Percentiles rank a stretch among this genome's conserved stretches.
phyloP scores from a whole-genome alignment of 257 asterid species.

The Forsythia suspensa region DNA sequence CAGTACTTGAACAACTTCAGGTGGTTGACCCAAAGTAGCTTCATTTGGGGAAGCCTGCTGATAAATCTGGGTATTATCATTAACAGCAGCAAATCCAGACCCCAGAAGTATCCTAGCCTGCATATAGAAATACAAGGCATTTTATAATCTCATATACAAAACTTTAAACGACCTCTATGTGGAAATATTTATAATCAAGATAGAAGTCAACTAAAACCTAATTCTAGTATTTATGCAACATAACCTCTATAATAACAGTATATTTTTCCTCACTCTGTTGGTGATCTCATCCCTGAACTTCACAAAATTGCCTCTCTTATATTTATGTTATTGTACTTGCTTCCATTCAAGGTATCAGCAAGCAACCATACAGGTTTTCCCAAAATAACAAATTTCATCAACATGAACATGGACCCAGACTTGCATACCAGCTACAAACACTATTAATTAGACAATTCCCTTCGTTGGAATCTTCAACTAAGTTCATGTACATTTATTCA shows the following conservation, averaged over 20 bases:
- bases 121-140: neutral
- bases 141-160: neutral
- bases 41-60: constrained; percentile 37
- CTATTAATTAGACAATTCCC: neutral
- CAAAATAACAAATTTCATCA: neutral
- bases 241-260: neutral
- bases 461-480: neutral
- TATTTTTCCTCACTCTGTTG: too few relatives aligned
- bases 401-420: neutral
- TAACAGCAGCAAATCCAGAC: constrained; percentile 51
- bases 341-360: neutral
- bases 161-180: neutral
- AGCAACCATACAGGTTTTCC: neutral
- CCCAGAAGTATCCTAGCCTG: constrained; percentile 93
- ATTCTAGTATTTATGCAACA: neutral
- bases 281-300: neutral
- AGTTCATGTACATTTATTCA: neutral
- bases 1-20: constrained; percentile 29
- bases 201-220: neutral
- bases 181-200: neutral
- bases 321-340: neutral
- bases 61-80: constrained; percentile 34
- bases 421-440: neutral
- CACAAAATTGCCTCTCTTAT: neutral
- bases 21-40: constrained; percentile 27